These are phyloP conservation scores for Paramecium tetraurelia DNA, from an alignment of 73 alveolate genomes.

Conservation along the genomic window DNA sequence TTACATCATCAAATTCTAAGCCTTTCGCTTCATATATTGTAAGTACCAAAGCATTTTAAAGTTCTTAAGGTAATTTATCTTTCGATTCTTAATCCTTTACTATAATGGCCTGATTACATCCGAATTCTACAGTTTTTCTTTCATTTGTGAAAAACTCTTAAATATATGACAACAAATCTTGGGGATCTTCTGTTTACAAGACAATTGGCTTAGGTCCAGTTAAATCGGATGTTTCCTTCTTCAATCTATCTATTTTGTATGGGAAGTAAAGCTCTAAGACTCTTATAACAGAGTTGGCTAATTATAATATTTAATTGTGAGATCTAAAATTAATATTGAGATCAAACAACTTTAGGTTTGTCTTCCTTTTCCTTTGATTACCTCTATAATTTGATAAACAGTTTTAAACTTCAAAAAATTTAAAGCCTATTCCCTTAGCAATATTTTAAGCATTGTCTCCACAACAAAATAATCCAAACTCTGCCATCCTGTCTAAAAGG, in stretches of 20 bases:
- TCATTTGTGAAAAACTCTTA: neutral
- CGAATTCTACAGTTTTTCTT: constrained; percentile 66
- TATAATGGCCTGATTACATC: constrained; percentile 85
- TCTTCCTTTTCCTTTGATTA: neutral
- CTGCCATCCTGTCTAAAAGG: constrained; percentile 65
- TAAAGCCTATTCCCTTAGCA: constrained; percentile 91
- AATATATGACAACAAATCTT: neutral
- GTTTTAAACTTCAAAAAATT: constrained; percentile 74
- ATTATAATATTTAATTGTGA: constrained; percentile 76
- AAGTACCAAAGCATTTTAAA: constrained; percentile 77
- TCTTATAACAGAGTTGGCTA: constrained; percentile 79
- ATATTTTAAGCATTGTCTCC: constrained; percentile 94
- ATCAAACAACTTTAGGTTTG: neutral
- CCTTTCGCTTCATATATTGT: constrained; percentile 92
- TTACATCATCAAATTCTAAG: constrained; percentile 91
- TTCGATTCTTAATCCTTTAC: constrained; percentile 80
- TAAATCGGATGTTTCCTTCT: constrained; percentile 69
- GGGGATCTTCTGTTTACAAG: constrained; percentile 48
- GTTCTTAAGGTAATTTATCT: constrained; percentile 67
- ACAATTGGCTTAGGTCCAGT: constrained; percentile 83
- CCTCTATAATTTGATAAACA: constrained; percentile 31
- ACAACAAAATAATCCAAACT: constrained; percentile 76
- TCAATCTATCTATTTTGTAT: constrained; percentile 74
- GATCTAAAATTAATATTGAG: constrained; percentile 78
- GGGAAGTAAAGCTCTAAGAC: constrained; percentile 82